phyloP scores from a whole-genome alignment of 202 grass and related monocot genomes.

The Carex sylvatica region DNA sequence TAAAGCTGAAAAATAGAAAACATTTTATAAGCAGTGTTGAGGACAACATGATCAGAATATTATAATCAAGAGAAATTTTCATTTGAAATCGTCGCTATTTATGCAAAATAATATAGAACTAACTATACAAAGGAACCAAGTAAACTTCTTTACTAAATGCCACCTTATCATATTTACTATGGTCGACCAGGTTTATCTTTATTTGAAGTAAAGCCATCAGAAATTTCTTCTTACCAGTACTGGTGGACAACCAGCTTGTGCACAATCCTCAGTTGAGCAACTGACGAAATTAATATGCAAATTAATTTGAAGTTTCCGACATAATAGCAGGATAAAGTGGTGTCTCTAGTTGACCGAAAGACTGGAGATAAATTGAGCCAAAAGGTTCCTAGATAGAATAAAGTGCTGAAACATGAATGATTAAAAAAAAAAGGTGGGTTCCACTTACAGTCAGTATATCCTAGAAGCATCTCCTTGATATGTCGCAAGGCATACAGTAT shows the following conservation, averaged over 20 bases:
- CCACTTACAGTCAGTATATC: slow-evolving; percentile 6
- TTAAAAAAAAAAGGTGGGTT: not conserved
- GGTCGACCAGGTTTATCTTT: not conserved
- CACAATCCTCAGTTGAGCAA: not conserved
- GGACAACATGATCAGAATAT: not conserved
- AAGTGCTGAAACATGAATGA: not conserved
- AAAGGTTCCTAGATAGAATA: not conserved
- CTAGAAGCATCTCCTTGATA: not conserved
- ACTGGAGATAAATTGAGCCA: not conserved
- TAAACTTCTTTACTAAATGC: not conserved
- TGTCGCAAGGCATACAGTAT: slow-evolving; percentile 14
- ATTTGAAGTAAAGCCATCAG: not conserved
- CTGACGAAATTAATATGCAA: not conserved
- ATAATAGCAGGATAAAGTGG: not conserved
- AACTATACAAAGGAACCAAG: not conserved
- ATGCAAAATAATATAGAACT: not conserved
- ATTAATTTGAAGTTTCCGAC: not conserved
- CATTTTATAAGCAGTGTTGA: not conserved
- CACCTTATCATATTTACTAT: not conserved
- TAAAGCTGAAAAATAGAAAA: not conserved
- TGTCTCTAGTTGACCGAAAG: not conserved
- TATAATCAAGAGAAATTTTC: not conserved
- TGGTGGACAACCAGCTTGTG: not conserved
- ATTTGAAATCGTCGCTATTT: not conserved
- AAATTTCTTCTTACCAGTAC: not conserved